Evolutionary conservation across 2,329 filamentous ascomycete species (phyloP).

Genomic region (Coleophoma crateriformis): DNA sequence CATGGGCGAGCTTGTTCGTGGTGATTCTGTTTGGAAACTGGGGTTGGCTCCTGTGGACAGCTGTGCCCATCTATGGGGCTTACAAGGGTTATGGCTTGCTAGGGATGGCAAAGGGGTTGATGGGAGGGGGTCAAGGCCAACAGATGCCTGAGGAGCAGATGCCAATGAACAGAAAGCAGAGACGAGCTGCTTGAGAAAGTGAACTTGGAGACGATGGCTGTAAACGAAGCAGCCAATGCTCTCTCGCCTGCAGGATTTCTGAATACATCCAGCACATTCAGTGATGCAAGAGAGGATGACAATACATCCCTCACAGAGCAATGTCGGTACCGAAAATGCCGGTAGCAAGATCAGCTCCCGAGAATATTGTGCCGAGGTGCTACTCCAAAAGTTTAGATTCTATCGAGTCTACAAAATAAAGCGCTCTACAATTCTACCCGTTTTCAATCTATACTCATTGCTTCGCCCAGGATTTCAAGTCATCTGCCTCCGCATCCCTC

Average conservation of each 20-base stretch:
- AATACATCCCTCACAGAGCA: too few relatives aligned
- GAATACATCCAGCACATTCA: too few relatives aligned
- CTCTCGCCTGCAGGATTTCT: too few relatives aligned
- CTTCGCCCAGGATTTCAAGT: slow-evolving; percentile 45
- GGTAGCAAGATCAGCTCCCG: too few relatives aligned
- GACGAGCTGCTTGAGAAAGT: slow-evolving; percentile 19
- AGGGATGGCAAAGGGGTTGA: slow-evolving; percentile 26
- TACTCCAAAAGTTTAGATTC: too few relatives aligned
- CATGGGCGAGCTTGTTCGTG: slow-evolving; percentile 71
- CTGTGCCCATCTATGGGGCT: slow-evolving; percentile 23
- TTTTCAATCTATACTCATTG: too few relatives aligned
- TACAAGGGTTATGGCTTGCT: slow-evolving; percentile 27
- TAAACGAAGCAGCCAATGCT: too few relatives aligned
- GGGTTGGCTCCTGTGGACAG: slow-evolving; percentile 59
- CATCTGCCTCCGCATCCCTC: slow-evolving; percentile 43
- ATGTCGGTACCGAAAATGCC: too few relatives aligned
- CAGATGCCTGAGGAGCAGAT: slow-evolving; percentile 20
- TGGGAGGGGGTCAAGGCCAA: slow-evolving; percentile 21
- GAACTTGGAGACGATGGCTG: too few relatives aligned
- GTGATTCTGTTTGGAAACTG: slow-evolving; percentile 77
- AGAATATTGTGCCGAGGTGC: too few relatives aligned
- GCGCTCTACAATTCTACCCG: slow-evolving; percentile 4
- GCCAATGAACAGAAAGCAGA: slow-evolving; percentile 26
- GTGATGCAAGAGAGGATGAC: too few relatives aligned
- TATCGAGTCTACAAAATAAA: too few relatives aligned